Base-by-base conservation (phyloP, 2,329 filamentous ascomycete species). In the Thelonectria rubi region DNA sequence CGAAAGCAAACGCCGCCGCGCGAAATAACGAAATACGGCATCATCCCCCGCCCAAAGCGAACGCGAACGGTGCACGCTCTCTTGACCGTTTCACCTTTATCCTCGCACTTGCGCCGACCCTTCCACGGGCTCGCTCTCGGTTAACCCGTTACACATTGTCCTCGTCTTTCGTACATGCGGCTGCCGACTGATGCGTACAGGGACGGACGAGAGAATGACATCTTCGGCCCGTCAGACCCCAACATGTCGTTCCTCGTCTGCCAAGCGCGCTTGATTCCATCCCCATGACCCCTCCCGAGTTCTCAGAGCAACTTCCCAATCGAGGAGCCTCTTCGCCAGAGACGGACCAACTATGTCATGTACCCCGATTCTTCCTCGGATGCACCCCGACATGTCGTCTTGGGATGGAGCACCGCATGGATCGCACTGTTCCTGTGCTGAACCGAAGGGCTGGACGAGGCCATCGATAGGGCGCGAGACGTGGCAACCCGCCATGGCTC, bases 1-100 rank as follows among this genome's bases (percentile, higher is more conserved):
- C 53, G 15, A 34, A 3, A 3, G 11, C 32, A 24, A 24, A 24
- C 24, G 24, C 24, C 24, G 24, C 24, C 32, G 11, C 32, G 14
- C 32, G 30, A 55, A 48, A 39, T 54, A 54, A 40, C 53, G 45
- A 56, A 56, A 48, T 56, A 56, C 34, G 30, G 43, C 15, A 30
- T 43, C 48, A 56, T 49, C 53, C 53, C 53, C 53, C 53, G 32
- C 53, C 34, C 4, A 49, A 32, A 20, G 15, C 6, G 34, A n/a
- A 11, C 15, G 24, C 24, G 24, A n/a, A n/a, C n/a, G n/a, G n/a
- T 12, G 32, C 3, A 3, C 32, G 6, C 9, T 34, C 9, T 8
- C 9, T 8, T 34, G 3, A 34, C 32, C 32, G 32, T 34, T 34
- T 34, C 32, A 34, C 32, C 32, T 14, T 34, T 34, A 34, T 34